A percentile compares a stretch with the other conserved stretches of the same genome.
Evolutionary conservation across 1,139 yeast genomes (phyloP).

Genomic region (Geotrichum phurueaensis): DNA sequence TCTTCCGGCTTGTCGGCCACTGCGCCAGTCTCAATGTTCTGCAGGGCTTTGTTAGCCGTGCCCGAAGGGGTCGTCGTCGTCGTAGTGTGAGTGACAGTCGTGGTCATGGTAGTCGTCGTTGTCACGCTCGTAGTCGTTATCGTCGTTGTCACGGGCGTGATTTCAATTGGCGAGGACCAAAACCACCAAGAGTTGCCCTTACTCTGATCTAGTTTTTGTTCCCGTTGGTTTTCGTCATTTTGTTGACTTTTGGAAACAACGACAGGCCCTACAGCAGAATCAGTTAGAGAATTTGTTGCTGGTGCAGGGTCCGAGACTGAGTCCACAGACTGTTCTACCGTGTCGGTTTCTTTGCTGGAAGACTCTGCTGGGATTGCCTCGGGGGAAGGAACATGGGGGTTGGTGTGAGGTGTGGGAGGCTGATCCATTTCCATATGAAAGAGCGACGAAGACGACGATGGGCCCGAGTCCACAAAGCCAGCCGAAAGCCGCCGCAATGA

Average conservation of each 20-base stretch:
- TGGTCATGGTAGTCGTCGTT: constrained; percentile 6
- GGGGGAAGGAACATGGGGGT: neutral
- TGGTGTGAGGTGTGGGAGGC: neutral
- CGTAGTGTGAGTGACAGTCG: constrained; percentile 1
- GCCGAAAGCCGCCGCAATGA: constrained; percentile 3
- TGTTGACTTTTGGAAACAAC: neutral
- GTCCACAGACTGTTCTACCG: neutral
- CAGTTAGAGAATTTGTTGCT: neutral
- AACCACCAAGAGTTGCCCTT: neutral
- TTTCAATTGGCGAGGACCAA: neutral
- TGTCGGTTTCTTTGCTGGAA: neutral
- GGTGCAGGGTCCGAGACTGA: neutral
- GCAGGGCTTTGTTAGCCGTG: neutral
- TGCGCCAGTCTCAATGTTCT: neutral
- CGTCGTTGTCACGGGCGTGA: neutral
- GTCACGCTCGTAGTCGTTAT: constrained; percentile 1
- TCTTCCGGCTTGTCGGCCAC: neutral
- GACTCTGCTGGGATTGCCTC: neutral
- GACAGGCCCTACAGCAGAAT: neutral
- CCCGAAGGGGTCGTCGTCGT: neutral
- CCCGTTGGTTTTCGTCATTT: neutral
- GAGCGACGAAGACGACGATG: constrained; percentile 2
- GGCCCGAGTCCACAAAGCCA: neutral
- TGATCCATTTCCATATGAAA: neutral
- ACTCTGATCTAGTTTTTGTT: neutral